Evolutionary conservation across 2,329 filamentous ascomycete species (phyloP), one percentile per base, ranked within the genome.

Genomic region (Emericellopsis cladophorae): DNA sequence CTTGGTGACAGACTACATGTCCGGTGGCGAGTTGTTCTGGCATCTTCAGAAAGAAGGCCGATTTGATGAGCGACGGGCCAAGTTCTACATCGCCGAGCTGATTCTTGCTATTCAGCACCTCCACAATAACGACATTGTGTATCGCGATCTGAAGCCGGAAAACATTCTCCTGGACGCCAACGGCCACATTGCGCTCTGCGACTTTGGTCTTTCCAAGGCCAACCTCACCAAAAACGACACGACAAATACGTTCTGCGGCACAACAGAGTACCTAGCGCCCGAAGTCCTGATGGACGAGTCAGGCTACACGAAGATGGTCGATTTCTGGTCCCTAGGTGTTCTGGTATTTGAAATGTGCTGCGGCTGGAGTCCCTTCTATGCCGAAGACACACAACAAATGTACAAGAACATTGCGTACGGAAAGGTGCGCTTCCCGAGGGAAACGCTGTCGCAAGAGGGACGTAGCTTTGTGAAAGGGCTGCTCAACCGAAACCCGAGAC

Each of bases 321-420:
- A 98, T 60, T 98, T 96, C 61, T 98, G 92, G 92, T 98, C 92
- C 2, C 72, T 98, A 11, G 92, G 92, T 43, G 92, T 98, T 37
- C 71, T 98, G 41, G 92, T 98, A 2, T 98, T 98, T 54, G 92
- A 98, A 62, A 98, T 98, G 92, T 98, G 92, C 67, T 98, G 92
- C 54, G 92, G 92, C 29, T 98, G 92, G 92, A 95, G 88, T 54
- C 92, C 92, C 0, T 98, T 98, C 65, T 98, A 96, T 53, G 92
- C 92, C 42, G 92, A 98, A 56, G 92, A 98, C 56, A 98, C 92
- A 0, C 92, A 98, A 62, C 92, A 98, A 61, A 98, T 98, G 92
- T 98, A 98, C 70, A 98, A 98, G 71, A 98, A 98, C 66, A 98
- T 98, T 58, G 92, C 92, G 0, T 98, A 98, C 56, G 92, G 92